Base-by-base conservation (phyloP, 164 flowering plant genomes). In the Aristolochia californica region DNA sequence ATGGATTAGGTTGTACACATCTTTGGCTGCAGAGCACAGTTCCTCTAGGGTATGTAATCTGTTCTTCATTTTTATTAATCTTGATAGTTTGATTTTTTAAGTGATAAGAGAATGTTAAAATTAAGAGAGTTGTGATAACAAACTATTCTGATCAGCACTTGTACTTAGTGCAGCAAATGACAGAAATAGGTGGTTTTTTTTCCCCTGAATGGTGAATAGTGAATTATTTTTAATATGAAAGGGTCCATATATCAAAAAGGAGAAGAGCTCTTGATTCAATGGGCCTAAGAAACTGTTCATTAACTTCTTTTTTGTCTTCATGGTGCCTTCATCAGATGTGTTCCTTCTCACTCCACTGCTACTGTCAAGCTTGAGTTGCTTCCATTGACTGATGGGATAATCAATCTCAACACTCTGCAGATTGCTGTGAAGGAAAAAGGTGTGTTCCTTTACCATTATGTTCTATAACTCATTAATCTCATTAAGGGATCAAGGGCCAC, bases 1-100 rank as follows among this genome's bases (percentile, higher is more conserved):
- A 78, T 72, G 88, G 77, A 59, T 63, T 82, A 68, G 79, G 83
- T 30, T 86, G 96, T 69, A 80, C 91, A 0, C 99, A 94, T 75
- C 69, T 90, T 27, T 94, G 97, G 96, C 78, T 94, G 71, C 97
- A 90, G 76, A 94, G 99, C 58, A 79, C 90, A 76, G 88, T 88
- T 77, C 99, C 99, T 58, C 66, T 94, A 22, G 99, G 99, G 99
- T 94, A 85, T 34, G 40, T 34, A 34, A 34, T 34, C 40, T 34
- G 40, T 34, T 34, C 10, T 2, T 8, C 10, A 8, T 34, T 5
- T 34, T 34, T 34, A 12, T 34, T 34, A 34, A 2, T 34, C 7
- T 34, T 34, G 7, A 34, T 7, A 2, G 10, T 7, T 34, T 34
- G 40, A 34, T 34, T 9, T 12, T n/a, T n/a, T 34, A 34, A 34